Evolutionary conservation across 2,329 filamentous ascomycete genomes (phyloP), one percentile per base, ranked within the genome.

Genomic region (Ophiostoma pallidulum): DNA sequence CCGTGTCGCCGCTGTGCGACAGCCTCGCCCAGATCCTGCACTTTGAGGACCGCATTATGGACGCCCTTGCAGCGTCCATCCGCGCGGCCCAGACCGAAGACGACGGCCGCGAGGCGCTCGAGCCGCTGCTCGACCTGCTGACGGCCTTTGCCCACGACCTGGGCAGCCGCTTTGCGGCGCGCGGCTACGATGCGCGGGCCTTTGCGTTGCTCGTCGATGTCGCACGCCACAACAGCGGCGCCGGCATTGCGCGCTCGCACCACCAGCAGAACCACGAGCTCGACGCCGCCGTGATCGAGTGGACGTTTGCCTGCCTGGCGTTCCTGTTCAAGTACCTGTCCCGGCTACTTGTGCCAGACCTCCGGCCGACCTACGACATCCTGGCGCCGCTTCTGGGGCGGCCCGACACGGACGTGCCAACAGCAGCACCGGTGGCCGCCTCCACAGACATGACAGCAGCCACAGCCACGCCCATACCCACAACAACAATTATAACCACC

Each of bases 261-360:
- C 39, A 43, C 31, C 48, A 52, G 47, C 49, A 54, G 40, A 82
- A 82, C 46, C 84, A 80, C 57, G 80, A 86, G 45, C 75, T 85
- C 48, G 84, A 86, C 59, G 82, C 86, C 22, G 86, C 90, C 53
- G 89, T 94, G n/a, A 86, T 97, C 43, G 92, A 98, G 67, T 97
- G 91, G 90, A 91, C 87, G 43, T 98, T 98, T 66, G 88, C 84
- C 12, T 90, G 87, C 57, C 72, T 98, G 48, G 89, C 92, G 39
- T 98, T 94, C 73, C 73, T 97, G 35, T 96, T 98, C 77, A 98
- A 98, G 62, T 97, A 97, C 60, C 77, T 98, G 5, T 94, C 89
- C 2, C 82, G 87, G 54, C 75, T 97, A 0, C 67, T 98, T 19
- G 85, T 92, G 0, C 84, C 88, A 4, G 86, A 98, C 60, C 67